Conservation (phyloP, 352 stramenopile genomes). For the Halophytophthora batemanensis region DNA sequence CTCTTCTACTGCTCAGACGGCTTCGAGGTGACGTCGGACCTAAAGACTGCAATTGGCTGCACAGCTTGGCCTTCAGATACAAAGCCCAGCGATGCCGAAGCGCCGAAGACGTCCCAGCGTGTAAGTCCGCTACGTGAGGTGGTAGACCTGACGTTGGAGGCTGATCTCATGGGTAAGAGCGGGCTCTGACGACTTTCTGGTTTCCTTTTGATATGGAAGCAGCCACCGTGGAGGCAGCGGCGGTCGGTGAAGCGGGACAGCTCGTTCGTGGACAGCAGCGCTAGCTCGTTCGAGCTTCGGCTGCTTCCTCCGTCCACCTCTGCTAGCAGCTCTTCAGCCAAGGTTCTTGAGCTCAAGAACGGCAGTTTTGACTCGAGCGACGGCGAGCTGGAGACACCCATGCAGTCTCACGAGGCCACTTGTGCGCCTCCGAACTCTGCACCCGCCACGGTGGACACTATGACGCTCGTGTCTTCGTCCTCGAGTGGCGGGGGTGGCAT, state of each 20-base stretch:
- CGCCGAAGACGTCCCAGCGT: conserved; percentile 9
- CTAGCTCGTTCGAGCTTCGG: conserved; percentile 14
- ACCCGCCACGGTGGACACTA: conserved; percentile 9
- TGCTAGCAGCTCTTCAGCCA: conserved; percentile 11
- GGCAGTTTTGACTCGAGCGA: conserved; percentile 38
- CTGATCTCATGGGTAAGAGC: too few species aligned
- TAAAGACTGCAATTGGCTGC: conserved; percentile 6
- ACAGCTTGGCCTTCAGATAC: not conserved
- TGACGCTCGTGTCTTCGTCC: conserved; percentile 9
- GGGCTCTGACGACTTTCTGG: not conserved
- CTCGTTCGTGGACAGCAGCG: conserved; percentile 45
- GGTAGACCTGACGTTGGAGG: too few species aligned
- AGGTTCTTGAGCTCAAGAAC: conserved; percentile 39
- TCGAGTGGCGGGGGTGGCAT: conserved; percentile 2
- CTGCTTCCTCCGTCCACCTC: conserved; percentile 15
- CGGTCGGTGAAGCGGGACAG: conserved; percentile 61
- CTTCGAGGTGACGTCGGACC: conserved; percentile 24
- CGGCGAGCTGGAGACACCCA: conserved; percentile 19
- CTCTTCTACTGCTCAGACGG: conserved; percentile 18
- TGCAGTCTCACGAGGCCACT: conserved; percentile 8
- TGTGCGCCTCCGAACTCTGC: conserved; percentile 3
- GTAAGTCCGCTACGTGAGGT: conserved; percentile 5
- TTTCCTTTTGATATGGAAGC: conserved; percentile 3
- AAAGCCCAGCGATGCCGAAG: not conserved
- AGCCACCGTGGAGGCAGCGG: conserved; percentile 41